Percentiles rank a stretch among this genome's conserved stretches.
Conservation (phyloP, 75 land plant species). For the Cunninghamia lanceolata region DNA sequence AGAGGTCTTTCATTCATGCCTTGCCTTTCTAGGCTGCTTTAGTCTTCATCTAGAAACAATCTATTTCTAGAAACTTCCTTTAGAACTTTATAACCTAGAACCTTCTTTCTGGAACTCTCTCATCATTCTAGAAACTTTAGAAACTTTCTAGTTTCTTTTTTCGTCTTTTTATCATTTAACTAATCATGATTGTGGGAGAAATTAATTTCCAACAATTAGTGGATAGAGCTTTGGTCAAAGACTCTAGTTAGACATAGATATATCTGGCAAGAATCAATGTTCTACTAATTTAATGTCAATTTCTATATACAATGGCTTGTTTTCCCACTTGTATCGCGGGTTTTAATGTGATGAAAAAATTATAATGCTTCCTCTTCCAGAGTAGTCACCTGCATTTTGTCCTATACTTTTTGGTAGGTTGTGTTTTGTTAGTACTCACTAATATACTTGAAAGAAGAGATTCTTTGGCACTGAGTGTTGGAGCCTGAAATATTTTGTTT, state of each 20-base stretch:
- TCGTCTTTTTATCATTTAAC: no score
- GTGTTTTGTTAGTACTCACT: neutral
- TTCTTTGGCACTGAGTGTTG: neutral
- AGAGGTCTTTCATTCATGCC: no score
- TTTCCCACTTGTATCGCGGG: neutral
- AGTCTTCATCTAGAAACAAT: no score
- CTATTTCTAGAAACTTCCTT: no score
- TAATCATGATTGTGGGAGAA: no score
- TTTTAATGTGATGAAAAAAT: neutral
- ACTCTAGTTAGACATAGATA: neutral
- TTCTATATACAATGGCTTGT: neutral
- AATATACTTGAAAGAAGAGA: neutral
- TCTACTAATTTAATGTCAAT: neutral
- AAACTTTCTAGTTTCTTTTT: no score
- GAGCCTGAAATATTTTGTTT: neutral
- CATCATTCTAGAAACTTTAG: no score
- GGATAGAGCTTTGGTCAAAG: neutral
- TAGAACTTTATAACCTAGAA: no score
- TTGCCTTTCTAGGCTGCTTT: no score
- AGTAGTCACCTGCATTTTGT: neutral
- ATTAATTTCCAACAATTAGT: no score
- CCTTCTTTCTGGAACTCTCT: no score
- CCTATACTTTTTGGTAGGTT: neutral
- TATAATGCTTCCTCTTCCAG: neutral
- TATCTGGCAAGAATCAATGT: neutral